Evolutionary conservation across 495 filamentous ascomycete species (phyloP).

Genomic region (Terfezia boudieri): DNA sequence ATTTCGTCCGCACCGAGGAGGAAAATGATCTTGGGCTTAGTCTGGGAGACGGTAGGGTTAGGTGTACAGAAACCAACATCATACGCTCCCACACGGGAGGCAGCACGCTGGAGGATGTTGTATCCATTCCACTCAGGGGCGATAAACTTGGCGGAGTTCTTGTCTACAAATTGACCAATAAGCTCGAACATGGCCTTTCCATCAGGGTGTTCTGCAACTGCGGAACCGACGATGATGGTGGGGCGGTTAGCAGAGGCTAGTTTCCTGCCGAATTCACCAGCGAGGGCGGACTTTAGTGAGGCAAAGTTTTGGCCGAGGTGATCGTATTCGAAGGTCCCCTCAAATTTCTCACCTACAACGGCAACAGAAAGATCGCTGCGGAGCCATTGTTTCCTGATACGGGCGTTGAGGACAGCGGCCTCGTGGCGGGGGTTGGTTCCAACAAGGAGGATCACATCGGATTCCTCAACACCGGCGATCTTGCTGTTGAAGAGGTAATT

Average conservation of each 20-base stretch:
- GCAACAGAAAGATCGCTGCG: slow-evolving; percentile 85
- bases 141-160: slow-evolving; percentile 67
- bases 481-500: slow-evolving; percentile 94
- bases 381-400: slow-evolving; percentile 93
- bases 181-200: slow-evolving; percentile 81
- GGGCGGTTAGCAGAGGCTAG: slow-evolving; percentile 69
- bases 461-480: slow-evolving; percentile 79
- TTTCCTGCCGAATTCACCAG: slow-evolving; percentile 79
- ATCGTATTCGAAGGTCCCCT: slow-evolving; percentile 81
- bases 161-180: slow-evolving; percentile 73
- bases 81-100: slow-evolving; percentile 77
- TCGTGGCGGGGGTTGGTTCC: slow-evolving; percentile 90
- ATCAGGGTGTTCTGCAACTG: slow-evolving; percentile 69
- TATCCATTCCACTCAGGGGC: slow-evolving; percentile 91
- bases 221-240: slow-evolving; percentile 88
- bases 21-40: slow-evolving; percentile 84
- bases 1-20: slow-evolving; percentile 92
- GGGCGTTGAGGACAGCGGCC: slow-evolving; percentile 80
- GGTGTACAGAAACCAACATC: slow-evolving; percentile 84
- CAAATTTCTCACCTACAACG: slow-evolving; percentile 73
- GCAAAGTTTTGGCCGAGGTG: slow-evolving; percentile 59
- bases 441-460: slow-evolving; percentile 74
- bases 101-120: slow-evolving; percentile 78
- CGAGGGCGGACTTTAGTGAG: slow-evolving; percentile 58
- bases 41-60: slow-evolving; percentile 51